phyloP scores from a whole-genome alignment of 1,284 basidiomycete species.

The Trichosporon sp. region DNA sequence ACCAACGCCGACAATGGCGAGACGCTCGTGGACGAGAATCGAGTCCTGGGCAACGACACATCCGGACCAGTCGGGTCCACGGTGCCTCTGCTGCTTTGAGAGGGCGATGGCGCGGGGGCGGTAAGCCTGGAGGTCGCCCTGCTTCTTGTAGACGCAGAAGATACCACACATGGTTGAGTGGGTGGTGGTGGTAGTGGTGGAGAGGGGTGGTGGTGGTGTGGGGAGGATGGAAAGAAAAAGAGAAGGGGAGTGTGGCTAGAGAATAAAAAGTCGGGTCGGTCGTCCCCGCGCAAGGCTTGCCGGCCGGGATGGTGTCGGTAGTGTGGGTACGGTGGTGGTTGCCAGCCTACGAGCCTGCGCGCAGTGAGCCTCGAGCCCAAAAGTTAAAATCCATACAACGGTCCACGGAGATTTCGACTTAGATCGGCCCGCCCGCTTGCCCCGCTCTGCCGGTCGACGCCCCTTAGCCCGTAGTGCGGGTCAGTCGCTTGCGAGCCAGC shows the following conservation, averaged over 20 bases:
- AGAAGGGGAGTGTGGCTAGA: neutral
- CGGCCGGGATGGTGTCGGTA: neutral
- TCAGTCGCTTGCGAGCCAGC: neutral
- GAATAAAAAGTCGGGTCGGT: slow-evolving; percentile 2
- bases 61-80: slow-evolving; percentile 95
- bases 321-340: too few species aligned
- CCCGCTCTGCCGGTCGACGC: neutral
- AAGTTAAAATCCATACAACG: neutral
- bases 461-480: neutral
- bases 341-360: too few species aligned
- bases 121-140: slow-evolving; percentile 64
- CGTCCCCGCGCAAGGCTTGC: neutral
- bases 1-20: slow-evolving; percentile 98
- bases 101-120: slow-evolving; percentile 71
- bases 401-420: neutral
- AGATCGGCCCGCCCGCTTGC: neutral
- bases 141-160: slow-evolving; percentile 70
- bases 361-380: neutral
- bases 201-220: neutral
- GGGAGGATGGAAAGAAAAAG: neutral
- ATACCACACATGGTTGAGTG: slow-evolving; percentile 84
- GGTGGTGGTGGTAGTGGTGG: neutral
- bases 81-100: slow-evolving; percentile 82
- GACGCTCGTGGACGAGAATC: slow-evolving; percentile 79
- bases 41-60: slow-evolving; percentile 76